These are phyloP conservation scores for Lactifluus pinguis DNA, from an alignment of 768 basidiomycete species.

Conservation along the genomic window DNA sequence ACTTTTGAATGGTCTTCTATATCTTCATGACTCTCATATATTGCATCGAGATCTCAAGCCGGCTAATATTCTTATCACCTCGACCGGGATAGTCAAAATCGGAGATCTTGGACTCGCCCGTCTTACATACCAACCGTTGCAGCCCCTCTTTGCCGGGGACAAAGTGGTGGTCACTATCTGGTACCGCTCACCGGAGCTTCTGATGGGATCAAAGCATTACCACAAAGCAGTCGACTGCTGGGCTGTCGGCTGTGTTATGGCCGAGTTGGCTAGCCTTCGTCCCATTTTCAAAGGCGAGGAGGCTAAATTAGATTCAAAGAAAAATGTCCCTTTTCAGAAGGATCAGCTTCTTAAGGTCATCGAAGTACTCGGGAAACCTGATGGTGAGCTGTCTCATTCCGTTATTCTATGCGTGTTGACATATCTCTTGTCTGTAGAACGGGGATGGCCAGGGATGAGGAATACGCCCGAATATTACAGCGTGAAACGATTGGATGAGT, in stretches of 20 bases:
- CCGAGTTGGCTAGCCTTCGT: constrained; percentile 84
- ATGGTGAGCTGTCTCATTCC: constrained; percentile 41
- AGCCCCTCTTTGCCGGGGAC: constrained; percentile 86
- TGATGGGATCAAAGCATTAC: constrained; percentile 96
- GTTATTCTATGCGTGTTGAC: background rate
- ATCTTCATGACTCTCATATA: constrained; percentile 91
- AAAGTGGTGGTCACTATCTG: constrained; percentile 99
- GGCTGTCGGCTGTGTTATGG: constrained; percentile 97
- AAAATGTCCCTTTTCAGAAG: constrained; percentile 93
- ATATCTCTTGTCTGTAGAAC: constrained; percentile 39
- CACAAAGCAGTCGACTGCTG: constrained; percentile 95
- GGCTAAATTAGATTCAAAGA: constrained; percentile 94
- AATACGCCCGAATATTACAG: constrained; percentile 85
- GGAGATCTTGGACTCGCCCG: constrained; percentile 96
- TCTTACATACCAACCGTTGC: constrained; percentile 83
- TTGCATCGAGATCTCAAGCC: constrained; percentile 97
- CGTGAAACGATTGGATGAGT: constrained; percentile 73
- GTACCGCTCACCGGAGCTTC: constrained; percentile 95
- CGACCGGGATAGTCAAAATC: constrained; percentile 86
- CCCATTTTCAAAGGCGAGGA: constrained; percentile 99
- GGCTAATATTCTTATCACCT: constrained; percentile 94
- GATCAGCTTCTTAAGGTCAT: constrained; percentile 96
- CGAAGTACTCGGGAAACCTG: constrained; percentile 85
- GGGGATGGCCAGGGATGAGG: constrained; percentile 77
- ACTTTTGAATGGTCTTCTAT: constrained; percentile 86